These are phyloP conservation scores for Gracilaria gracilis DNA, from an alignment of 23 red algal genomes.

Conservation along the genomic window DNA sequence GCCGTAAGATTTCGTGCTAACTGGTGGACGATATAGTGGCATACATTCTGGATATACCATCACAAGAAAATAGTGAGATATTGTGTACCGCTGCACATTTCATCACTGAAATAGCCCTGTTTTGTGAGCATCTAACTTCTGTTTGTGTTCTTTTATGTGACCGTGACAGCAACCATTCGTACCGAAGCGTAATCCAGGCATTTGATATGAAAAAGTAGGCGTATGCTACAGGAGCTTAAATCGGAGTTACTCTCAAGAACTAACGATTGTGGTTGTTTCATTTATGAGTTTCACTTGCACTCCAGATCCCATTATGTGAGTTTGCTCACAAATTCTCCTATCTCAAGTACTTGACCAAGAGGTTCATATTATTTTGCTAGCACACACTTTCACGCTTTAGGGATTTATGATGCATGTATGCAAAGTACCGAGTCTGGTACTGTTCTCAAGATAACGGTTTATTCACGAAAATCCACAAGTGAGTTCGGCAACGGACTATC, in stretches of 20 bases:
- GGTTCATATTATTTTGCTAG: too few species aligned
- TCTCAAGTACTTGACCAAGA: too few species aligned
- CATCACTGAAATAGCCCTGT: slow-evolving; percentile 32
- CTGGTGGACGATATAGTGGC: neutral
- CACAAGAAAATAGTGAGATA: neutral
- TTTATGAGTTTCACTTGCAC: neutral
- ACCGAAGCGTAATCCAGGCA: neutral
- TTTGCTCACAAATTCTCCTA: too few species aligned
- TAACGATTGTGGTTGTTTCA: neutral
- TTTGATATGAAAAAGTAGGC: neutral
- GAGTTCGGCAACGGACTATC: too few species aligned
- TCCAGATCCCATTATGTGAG: too few species aligned
- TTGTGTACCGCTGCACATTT: neutral
- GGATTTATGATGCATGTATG: too few species aligned
- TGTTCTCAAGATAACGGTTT: too few species aligned
- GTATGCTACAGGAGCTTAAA: neutral
- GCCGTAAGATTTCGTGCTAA: slow-evolving; percentile 9
- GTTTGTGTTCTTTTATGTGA: neutral
- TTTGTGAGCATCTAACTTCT: slow-evolving; percentile 48
- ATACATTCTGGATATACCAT: neutral
- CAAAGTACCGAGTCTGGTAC: too few species aligned
- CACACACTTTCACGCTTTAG: too few species aligned
- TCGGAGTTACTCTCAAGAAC: neutral
- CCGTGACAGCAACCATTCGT: neutral
- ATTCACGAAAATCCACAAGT: too few species aligned